Evolutionary conservation across 2,329 filamentous ascomycete genomes (phyloP).

Genomic region (Trichocomaceae sp.): DNA sequence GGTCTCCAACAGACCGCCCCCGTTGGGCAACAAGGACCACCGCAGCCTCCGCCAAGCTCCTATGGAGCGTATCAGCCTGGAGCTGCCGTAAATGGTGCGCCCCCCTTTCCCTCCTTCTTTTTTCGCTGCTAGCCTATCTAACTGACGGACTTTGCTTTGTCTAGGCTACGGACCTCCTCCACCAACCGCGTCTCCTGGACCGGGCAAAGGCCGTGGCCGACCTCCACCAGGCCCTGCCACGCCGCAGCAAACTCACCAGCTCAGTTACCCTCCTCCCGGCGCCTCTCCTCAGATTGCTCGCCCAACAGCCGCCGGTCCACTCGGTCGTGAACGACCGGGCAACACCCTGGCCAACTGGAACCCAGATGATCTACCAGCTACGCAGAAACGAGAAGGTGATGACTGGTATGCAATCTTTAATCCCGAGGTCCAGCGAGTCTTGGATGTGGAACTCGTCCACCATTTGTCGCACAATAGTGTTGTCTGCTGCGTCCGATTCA

Average conservation of each 20-base stretch:
- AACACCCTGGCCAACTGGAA: slow-evolving; percentile 81
- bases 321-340: slow-evolving; percentile 47
- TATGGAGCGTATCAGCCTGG: slow-evolving; percentile 64
- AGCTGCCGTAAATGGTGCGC: slow-evolving; percentile 56
- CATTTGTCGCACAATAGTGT: slow-evolving; percentile 91
- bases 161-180: slow-evolving; percentile 71
- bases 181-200: slow-evolving; percentile 79
- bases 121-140: slow-evolving; percentile 38
- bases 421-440: slow-evolving; percentile 74
- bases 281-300: slow-evolving; percentile 83
- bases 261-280: slow-evolving; percentile 74
- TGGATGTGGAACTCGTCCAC: slow-evolving; percentile 92
- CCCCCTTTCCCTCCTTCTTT: slow-evolving; percentile 18
- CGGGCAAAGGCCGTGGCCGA: slow-evolving; percentile 65
- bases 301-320: slow-evolving; percentile 61
- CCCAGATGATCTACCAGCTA: slow-evolving; percentile 72
- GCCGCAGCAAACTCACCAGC: slow-evolving; percentile 82
- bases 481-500: slow-evolving; percentile 96
- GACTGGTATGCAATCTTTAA: slow-evolving; percentile 99
- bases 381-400: slow-evolving; percentile 78
- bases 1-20: slow-evolving; percentile 54
- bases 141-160: slow-evolving; percentile 28
- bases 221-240: slow-evolving; percentile 65
- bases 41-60: slow-evolving; percentile 64
- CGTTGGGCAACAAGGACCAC: slow-evolving; percentile 53